Evolutionary conservation across 805 yeast species (phyloP), one percentile per base, ranked within the genome.

Genomic region (Starmera pachycereana): DNA sequence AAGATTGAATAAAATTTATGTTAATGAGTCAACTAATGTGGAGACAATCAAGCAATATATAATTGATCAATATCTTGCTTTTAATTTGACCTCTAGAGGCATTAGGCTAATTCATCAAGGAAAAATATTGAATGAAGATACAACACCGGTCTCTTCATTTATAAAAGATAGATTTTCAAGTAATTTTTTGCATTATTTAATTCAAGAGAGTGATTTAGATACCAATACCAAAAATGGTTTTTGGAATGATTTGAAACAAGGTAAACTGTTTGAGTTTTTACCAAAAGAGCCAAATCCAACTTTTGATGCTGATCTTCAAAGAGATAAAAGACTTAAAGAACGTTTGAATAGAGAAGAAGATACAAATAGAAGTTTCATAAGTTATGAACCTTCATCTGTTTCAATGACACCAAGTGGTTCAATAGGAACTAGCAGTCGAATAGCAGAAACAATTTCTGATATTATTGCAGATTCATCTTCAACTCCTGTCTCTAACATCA

Each of bases 261-360:
- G 59, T 1, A 44, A 41, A 8, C 37, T 53, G 4, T 56, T 58
- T 46, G 62, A 57, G 14, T 57, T 53, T 36, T 43, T 56, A 22
- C 61, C 62, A 31, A 49, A 53, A 40, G 54, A 50, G 31, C 57
- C 60, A 30, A 54, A 54, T 40, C 58, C 57, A 25, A 36, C 47
- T 32, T 55, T 47, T 34, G 46, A 47, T 22, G 45, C 42, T 8
- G 57, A 55, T 36, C 47, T 46, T 9, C 51, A 49, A 39, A 47
- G 57, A 41, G 50, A 47, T 40, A 44, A 47, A 29, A 40, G 55
- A 34, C 30, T 52, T 27, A 49, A 54, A 42, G 44, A 46, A 31
- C 52, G 49, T 16, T 37, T 50, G 29, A 46, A 46, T 37, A 37
- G 40, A 5, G 12, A 18, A 12, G 33, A 36, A 30, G 18, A 12